Evolutionary conservation across 768 basidiomycete species (phyloP).

Genomic region (Calocybe gangraenosa): DNA sequence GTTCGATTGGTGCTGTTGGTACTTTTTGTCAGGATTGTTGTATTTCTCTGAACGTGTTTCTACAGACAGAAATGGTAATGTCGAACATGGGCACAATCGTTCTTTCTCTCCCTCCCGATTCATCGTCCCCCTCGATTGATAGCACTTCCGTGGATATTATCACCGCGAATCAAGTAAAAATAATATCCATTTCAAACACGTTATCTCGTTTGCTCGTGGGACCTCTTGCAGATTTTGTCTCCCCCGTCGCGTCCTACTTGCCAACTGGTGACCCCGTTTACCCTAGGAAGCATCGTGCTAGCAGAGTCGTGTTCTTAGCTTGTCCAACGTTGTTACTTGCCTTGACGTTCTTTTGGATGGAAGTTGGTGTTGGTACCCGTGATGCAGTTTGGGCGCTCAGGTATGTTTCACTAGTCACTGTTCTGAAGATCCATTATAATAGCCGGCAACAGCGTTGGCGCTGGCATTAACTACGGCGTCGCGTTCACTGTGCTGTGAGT

Average conservation of each 20-base stretch:
- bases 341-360: conserved; percentile 54
- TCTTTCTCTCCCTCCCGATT: conserved; percentile 48
- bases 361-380: conserved; percentile 41
- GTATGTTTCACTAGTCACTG: conserved; percentile 29
- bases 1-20: conserved; percentile 69
- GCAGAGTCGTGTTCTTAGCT: conserved; percentile 58
- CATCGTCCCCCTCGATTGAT: conserved; percentile 11
- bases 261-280: conserved; percentile 31
- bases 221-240: conserved; percentile 67
- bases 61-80: conserved; percentile 75
- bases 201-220: conserved; percentile 64
- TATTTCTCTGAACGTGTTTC: conserved; percentile 1
- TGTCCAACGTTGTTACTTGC: conserved; percentile 44
- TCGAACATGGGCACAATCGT: conserved; percentile 79
- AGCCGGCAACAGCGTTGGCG: conserved; percentile 44
- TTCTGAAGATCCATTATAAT: conserved; percentile 2
- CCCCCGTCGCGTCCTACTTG: conserved; percentile 50
- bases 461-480: conserved; percentile 66
- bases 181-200: conserved; percentile 71
- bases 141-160: conserved; percentile 27
- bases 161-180: conserved; percentile 62
- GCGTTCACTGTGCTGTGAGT: conserved; percentile 71
- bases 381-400: conserved; percentile 67
- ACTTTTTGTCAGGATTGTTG: background rate
- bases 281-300: conserved; percentile 50